Evolutionary conservation across 768 basidiomycete species (phyloP), one percentile per base, ranked within the genome.

Genomic region (Harrya chromipes): DNA sequence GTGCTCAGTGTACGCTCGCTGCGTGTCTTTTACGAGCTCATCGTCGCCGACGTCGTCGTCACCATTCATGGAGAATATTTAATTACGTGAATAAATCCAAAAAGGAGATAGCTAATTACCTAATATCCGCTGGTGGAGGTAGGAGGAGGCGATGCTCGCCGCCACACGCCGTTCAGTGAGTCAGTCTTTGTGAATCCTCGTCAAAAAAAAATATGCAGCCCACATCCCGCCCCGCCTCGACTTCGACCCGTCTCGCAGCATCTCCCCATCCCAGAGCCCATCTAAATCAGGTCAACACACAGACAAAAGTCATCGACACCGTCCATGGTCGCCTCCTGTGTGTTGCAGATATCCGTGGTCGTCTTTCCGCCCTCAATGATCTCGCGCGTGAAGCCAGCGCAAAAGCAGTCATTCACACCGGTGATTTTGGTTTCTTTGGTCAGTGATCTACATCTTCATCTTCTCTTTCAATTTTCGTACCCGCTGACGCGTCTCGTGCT

Each of bases 361-460:
- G 87, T 53, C 79, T 93, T 40, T 90, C 89, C 38, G 82, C 82
- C 41, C 80, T 99, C 64, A 97, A 97, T 68, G 83, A 90, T 69
- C 82, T 97, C 46, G 94, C 94, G 16, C 74, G 85, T 40, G 92
- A 97, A 58, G 83, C 83, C 49, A 87, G 89, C 63, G 97, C 94
- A 20, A 81, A 85, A 50, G 95, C 94, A 16, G 85, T 97, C 67
- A 90, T 99, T 51, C 95, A 98, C 67, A 95, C 94, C 0, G 97
- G 97, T 46, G 97, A 99, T 74, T 98, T 98, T 82, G 97, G 97
- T 51, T 97, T 99, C 73, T 97, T 95, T 69, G 92, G 90, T 85
- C 57, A 54, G 78, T 68, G 21, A 56, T 48, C 20, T 43, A 35
- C 36, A 34, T 48, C 36, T 40, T 39, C 33, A 6, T 47, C 37